Evolutionary conservation across 768 basidiomycete genomes (phyloP).

Genomic region (Lactarius indigo): DNA sequence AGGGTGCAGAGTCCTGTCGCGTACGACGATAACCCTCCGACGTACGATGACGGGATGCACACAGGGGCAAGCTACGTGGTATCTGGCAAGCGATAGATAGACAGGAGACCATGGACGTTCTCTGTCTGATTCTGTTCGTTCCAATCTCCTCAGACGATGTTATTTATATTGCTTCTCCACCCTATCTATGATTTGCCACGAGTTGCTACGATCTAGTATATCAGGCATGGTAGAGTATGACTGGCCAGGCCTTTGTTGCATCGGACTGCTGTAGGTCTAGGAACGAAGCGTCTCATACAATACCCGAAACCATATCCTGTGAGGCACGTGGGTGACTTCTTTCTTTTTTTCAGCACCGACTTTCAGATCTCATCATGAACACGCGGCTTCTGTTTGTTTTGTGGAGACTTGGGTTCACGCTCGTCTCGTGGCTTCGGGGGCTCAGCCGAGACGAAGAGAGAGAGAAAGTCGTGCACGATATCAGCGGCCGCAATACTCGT

Average conservation of each 20-base stretch:
- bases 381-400: slow-evolving; percentile 10
- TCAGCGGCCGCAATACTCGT: slow-evolving; percentile 68
- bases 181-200: slow-evolving; percentile 1
- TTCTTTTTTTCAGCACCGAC: slow-evolving; percentile 6
- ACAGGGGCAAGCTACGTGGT: not conserved
- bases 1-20: slow-evolving; percentile 13
- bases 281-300: not conserved
- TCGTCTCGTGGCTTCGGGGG: slow-evolving; percentile 35
- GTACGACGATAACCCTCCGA: slow-evolving; percentile 59
- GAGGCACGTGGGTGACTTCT: not conserved
- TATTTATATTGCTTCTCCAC: slow-evolving; percentile 7
- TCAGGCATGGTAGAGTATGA: not conserved
- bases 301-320: not conserved
- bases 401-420: not conserved
- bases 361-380: slow-evolving; percentile 32
- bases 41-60: slow-evolving; percentile 52
- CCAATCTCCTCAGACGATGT: slow-evolving; percentile 3
- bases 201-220: slow-evolving; percentile 4
- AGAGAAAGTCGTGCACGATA: slow-evolving; percentile 64
- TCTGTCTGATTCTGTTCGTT: not conserved
- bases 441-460: slow-evolving; percentile 48
- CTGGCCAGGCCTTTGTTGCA: not conserved
- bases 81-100: slow-evolving; percentile 14
- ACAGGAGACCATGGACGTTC: not conserved
- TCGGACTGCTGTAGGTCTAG: slow-evolving; percentile 5